Base-by-base conservation (phyloP, 2,329 filamentous ascomycete species). In the Diaporthe aspalathi region DNA sequence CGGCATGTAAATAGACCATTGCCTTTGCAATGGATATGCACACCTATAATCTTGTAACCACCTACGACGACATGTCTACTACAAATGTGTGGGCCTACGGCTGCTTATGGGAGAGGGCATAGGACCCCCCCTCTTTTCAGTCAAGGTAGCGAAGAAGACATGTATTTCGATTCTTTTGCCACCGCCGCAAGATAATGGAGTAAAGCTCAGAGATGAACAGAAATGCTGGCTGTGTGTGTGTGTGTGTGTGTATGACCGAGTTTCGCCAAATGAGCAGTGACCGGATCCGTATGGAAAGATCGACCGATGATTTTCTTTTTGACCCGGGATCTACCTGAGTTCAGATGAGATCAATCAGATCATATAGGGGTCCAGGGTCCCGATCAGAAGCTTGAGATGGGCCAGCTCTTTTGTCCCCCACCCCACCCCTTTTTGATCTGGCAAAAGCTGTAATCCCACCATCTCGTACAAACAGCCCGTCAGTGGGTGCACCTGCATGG, bases 1-100 rank as follows among this genome's bases (percentile, higher is more conserved):
- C 11, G 60, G 60, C 60, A 65, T 65, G 60, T 65, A 65, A 50
- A 65, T 50, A 50, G 20, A 38, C n/a, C 45, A 38, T 65, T 65
- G 60, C 27, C 12, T n/a, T 24, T 38, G 45, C 60, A 35, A 35
- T 22, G 60, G 60, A 12, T 65, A 49, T 65, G 60, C 60, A 43
- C 45, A 38, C 43, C 60, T 49, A 50, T 50, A 65, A 65, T 65
- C 29, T 38, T 32, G 32, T 16, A 50, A n/a, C 45, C 47, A 24
- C 27, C 54, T 35, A 43, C 38, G n/a, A 60, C 54, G 35, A 45
- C 20, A 50, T 65, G 60, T 50, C 49, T 38, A 65, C n/a, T 38
- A 65, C 45, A 24, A 20, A 16, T 22, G 38, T 35, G n/a, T 29
- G 38, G 38, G 38, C 56, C 14, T 60, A 22, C 6, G 32, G 53